Percentiles rank a stretch among this genome's conserved stretches.
Conservation (phyloP, 768 basidiomycete species). For the Trametes gibbosa region DNA sequence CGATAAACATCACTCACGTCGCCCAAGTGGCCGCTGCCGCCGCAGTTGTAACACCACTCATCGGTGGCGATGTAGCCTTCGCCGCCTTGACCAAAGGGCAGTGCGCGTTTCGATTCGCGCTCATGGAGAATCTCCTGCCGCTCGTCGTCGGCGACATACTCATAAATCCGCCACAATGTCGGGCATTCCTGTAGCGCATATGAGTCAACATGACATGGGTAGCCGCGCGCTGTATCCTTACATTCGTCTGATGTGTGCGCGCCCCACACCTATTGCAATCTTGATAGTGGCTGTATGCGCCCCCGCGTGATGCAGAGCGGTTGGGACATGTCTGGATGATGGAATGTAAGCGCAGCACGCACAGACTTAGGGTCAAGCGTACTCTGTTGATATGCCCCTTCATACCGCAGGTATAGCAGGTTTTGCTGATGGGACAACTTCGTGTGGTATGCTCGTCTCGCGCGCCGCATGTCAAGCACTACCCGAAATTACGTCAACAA, state of each 20-base stretch:
- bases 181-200: constrained; percentile 65
- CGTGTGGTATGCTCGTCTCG: constrained; percentile 76
- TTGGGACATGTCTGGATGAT: constrained; percentile 66
- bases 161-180: constrained; percentile 77
- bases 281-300: constrained; percentile 31
- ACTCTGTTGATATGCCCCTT: constrained; percentile 78
- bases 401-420: constrained; percentile 79
- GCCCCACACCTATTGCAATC: constrained; percentile 74
- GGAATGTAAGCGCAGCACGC: background rate
- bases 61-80: constrained; percentile 76
- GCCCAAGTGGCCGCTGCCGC: constrained; percentile 68
- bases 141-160: constrained; percentile 60
- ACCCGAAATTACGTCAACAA: background rate
- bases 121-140: constrained; percentile 40
- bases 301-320: constrained; percentile 36
- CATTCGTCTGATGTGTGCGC: constrained; percentile 59
- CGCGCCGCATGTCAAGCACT: constrained; percentile 83
- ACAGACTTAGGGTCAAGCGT: constrained; percentile 14
- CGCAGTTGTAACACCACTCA: constrained; percentile 84
- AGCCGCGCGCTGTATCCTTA: constrained; percentile 25
- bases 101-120: constrained; percentile 49
- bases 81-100: constrained; percentile 64
- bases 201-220: constrained; percentile 22
- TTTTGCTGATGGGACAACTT: constrained; percentile 78
- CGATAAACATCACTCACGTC: constrained; percentile 41